Evolutionary conservation across 2,329 filamentous ascomycete species (phyloP).

Genomic region (Exophiala lecanii-corni): DNA sequence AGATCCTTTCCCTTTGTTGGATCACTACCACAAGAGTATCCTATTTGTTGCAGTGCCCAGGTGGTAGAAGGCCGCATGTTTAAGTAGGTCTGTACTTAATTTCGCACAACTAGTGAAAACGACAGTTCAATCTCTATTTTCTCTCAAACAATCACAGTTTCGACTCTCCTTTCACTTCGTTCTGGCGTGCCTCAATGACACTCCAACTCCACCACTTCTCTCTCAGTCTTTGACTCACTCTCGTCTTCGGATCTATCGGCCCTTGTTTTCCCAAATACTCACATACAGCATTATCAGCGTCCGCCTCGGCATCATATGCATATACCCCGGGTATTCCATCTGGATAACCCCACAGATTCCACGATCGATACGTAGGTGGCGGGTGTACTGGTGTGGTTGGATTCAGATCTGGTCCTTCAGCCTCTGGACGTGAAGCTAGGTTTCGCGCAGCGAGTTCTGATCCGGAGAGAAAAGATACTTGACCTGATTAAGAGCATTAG

Average conservation of each 20-base stretch:
- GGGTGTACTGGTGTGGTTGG: not conserved
- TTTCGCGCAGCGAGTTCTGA: not conserved
- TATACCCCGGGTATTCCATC: conserved; percentile 1
- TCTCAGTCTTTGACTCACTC: conserved; percentile 8
- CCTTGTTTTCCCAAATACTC: conserved; percentile 16
- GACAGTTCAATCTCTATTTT: not conserved
- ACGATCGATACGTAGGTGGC: not conserved
- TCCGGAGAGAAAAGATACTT: not conserved
- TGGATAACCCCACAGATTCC: conserved; percentile 1
- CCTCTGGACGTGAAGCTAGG: not conserved
- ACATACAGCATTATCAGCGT: conserved; percentile 17
- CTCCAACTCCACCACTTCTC: conserved; percentile 8
- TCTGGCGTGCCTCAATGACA: not conserved
- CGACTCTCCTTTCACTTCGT: not conserved
- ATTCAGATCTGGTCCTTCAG: not conserved
- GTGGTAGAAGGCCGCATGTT: too few relatives aligned
- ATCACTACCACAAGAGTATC: too few relatives aligned
- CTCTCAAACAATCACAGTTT: too few relatives aligned
- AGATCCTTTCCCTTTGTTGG: too few relatives aligned
- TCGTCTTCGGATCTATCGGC: conserved; percentile 7
- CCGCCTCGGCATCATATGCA: conserved; percentile 22
- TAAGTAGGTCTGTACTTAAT: too few relatives aligned
- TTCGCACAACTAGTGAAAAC: too few relatives aligned
- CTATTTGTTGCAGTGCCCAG: too few relatives aligned
- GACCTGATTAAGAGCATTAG: too few relatives aligned